Percentiles rank a stretch among this genome's conserved stretches.
Evolutionary conservation across 2,329 filamentous ascomycete species (phyloP).

Genomic region (Pleomassaria siparia): DNA sequence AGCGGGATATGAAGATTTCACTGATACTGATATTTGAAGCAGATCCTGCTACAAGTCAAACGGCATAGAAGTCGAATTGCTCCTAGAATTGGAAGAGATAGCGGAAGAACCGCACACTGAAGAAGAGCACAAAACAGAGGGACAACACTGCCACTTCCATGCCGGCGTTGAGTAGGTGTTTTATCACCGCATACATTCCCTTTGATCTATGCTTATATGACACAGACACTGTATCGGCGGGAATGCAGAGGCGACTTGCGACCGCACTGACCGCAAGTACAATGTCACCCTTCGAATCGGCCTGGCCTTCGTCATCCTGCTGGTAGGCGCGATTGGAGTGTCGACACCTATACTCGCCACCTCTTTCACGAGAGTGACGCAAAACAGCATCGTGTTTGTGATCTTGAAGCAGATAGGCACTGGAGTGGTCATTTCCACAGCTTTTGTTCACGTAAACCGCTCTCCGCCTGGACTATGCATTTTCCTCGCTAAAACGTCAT

Average conservation of each 20-base stretch:
- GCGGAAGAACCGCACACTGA: conserved; percentile 14
- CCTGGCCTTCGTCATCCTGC: conserved; percentile 70
- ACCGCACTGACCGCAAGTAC: conserved; percentile 58
- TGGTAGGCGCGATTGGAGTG: conserved; percentile 69
- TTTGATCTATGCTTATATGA: conserved; percentile 33
- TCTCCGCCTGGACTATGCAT: neutral
- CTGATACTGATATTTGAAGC: conserved; percentile 4
- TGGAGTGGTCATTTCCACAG: conserved; percentile 71
- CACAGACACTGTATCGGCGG: conserved; percentile 59
- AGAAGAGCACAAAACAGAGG: conserved; percentile 19
- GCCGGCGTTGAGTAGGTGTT: conserved; percentile 70
- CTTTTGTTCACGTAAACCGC: conserved; percentile 63
- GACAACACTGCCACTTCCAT: conserved; percentile 66
- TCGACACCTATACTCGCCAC: conserved; percentile 67
- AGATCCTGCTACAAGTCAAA: conserved; percentile 64
- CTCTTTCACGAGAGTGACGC: conserved; percentile 56
- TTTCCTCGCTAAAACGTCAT: neutral
- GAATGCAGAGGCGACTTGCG: conserved; percentile 50
- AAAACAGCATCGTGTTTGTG: conserved; percentile 56
- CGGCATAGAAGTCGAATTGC: conserved; percentile 63
- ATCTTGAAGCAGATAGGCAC: conserved; percentile 73
- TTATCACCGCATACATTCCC: no score
- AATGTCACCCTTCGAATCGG: conserved; percentile 70
- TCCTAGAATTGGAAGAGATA: conserved; percentile 41
- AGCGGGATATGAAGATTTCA: no score